These are phyloP conservation scores for Macrophomina tecta DNA, from an alignment of 2,329 filamentous ascomycete species.

Conservation along the genomic window DNA sequence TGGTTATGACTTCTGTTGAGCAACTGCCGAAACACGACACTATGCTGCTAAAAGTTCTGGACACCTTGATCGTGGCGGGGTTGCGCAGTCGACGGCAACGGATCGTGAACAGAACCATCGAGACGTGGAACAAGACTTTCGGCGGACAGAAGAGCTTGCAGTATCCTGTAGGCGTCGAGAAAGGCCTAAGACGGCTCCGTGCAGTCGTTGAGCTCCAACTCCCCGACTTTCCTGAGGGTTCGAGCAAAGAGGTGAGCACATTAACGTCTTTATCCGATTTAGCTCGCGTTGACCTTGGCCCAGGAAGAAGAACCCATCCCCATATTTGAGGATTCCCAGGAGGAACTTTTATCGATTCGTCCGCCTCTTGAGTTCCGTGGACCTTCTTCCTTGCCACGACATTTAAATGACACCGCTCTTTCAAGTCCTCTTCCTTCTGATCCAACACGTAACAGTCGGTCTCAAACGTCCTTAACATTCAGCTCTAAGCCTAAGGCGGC, in stretches of 20 bases:
- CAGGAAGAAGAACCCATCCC: not conserved
- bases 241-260: constrained; percentile 43
- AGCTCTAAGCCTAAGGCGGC: constrained; percentile 55
- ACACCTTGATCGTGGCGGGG: constrained; percentile 58
- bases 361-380: not conserved
- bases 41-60: constrained; percentile 60
- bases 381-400: not conserved
- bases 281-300: constrained; percentile 54
- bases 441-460: not conserved
- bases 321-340: constrained; percentile 29
- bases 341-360: constrained; percentile 42
- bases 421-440: not conserved
- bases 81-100: constrained; percentile 59
- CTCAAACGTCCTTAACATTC: not conserved
- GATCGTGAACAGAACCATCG: constrained; percentile 59
- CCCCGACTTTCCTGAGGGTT: constrained; percentile 52
- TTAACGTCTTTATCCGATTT: constrained; percentile 30
- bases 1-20: constrained; percentile 61
- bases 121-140: constrained; percentile 75
- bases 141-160: constrained; percentile 63
- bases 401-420: not conserved
- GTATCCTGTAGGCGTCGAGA: constrained; percentile 70
- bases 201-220: constrained; percentile 59
- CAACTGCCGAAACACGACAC: constrained; percentile 64
- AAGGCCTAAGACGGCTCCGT: constrained; percentile 66